Percentiles rank a stretch among this genome's conserved stretches.
These are phyloP conservation scores for Cinnamomum chago DNA, from an alignment of 164 flowering plant genomes.

Conservation along the genomic window DNA sequence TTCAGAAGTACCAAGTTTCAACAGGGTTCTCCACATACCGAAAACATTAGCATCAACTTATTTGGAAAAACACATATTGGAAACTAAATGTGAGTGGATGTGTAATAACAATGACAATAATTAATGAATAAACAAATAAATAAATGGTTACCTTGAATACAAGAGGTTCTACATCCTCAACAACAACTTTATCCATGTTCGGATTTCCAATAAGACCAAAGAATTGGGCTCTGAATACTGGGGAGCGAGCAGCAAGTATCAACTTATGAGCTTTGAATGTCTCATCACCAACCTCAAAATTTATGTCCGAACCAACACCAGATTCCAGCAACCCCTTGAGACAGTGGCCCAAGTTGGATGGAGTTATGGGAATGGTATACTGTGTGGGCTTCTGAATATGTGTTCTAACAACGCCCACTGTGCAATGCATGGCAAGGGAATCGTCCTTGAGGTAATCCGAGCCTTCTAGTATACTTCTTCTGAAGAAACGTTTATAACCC, in stretches of 20 bases:
- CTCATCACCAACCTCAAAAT: constrained; percentile 70
- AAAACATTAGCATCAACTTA: too few relatives aligned
- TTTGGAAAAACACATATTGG: too few relatives aligned
- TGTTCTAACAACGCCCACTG: constrained; percentile 86
- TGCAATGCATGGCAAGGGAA: constrained; percentile 74
- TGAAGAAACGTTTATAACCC: constrained; percentile 91
- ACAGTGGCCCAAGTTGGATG: constrained; percentile 71
- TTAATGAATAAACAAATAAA: too few relatives aligned
- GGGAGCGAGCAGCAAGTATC: constrained; percentile 92
- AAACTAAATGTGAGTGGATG: neutral
- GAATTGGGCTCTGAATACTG: constrained; percentile 89
- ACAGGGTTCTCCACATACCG: too few relatives aligned
- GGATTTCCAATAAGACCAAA: constrained; percentile 77
- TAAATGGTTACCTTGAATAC: constrained; percentile 63
- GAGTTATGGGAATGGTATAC: constrained; percentile 46
- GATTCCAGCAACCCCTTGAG: constrained; percentile 55
- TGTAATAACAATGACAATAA: too few relatives aligned
- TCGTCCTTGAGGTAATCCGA: constrained; percentile 85
- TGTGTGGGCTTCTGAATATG: constrained; percentile 66
- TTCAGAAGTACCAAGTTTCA: too few relatives aligned
- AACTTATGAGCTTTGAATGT: constrained; percentile 78
- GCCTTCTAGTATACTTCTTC: constrained; percentile 56
- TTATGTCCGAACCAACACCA: constrained; percentile 66
- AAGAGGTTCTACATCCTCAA: constrained; percentile 69
- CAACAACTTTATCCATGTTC: constrained; percentile 49